A percentile compares a stretch with the other conserved stretches of the same genome.
Conservation (phyloP, 306 rosid genomes). For the Cucumis melo region DNA sequence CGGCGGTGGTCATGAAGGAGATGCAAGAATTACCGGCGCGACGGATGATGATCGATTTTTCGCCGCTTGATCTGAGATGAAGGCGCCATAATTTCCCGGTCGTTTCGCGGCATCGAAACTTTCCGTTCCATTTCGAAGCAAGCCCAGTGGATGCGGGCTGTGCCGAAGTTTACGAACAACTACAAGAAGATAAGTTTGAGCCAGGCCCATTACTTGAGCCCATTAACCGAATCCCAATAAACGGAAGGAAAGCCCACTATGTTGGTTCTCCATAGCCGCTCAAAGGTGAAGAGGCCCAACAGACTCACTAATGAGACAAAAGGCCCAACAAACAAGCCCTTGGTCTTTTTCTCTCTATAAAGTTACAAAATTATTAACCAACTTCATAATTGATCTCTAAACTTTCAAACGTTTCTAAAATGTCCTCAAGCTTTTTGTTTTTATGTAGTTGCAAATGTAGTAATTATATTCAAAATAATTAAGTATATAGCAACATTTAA, state of each 20-base stretch:
- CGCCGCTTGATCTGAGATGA: background rate
- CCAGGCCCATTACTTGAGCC: background rate
- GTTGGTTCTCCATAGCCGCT: background rate
- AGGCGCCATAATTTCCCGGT: slow-evolving; percentile 3
- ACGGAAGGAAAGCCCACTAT: background rate
- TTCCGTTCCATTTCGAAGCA: background rate
- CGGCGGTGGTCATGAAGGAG: background rate
- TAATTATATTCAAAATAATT: too few relatives aligned
- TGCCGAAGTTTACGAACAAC: background rate
- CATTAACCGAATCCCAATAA: background rate
- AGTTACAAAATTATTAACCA: too few relatives aligned
- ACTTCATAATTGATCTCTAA: too few relatives aligned
- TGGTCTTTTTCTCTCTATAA: background rate
- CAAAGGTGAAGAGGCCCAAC: background rate
- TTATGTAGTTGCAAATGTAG: too few relatives aligned
- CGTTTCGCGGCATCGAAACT: background rate
- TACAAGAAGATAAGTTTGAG: background rate
- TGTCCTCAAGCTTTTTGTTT: too few relatives aligned
- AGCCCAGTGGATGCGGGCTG: slow-evolving; percentile 1
- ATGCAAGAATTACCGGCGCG: background rate
- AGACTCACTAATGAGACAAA: background rate
- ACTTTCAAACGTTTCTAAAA: too few relatives aligned
- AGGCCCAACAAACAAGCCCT: background rate
- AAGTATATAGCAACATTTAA: too few relatives aligned
- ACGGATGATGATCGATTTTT: background rate